phyloP scores from a whole-genome alignment of 2,329 filamentous ascomycete genomes.

The Exophiala alcalophila region DNA sequence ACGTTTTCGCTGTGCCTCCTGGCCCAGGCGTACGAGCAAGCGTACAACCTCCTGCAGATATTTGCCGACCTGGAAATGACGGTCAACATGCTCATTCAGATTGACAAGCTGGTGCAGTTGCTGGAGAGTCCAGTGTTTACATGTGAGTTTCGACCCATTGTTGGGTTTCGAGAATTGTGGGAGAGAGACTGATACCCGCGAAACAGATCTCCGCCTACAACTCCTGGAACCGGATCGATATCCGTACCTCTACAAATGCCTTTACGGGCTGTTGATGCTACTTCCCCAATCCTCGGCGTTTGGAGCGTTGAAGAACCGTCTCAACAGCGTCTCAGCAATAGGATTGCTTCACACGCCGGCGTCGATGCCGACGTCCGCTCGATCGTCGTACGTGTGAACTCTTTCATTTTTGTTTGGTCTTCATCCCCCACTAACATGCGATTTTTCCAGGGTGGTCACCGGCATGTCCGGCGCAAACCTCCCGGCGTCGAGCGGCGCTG shows the following conservation, averaged over 20 bases:
- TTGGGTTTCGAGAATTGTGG: conserved; percentile 24
- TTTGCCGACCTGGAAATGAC: conserved; percentile 99
- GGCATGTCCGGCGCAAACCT: conserved; percentile 19
- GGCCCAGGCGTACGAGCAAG: conserved; percentile 96
- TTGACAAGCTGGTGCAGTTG: conserved; percentile 95
- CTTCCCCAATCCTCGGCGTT: conserved; percentile 98
- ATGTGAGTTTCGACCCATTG: conserved; percentile 57
- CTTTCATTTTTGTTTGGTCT: conserved; percentile 9
- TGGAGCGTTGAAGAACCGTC: conserved; percentile 88
- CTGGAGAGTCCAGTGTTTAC: conserved; percentile 97
- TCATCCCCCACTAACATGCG: background rate
- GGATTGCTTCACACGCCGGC: conserved; percentile 85
- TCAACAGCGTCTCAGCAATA: conserved; percentile 96
- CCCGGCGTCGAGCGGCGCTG: conserved; percentile 5
- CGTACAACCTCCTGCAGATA: conserved; percentile 91
- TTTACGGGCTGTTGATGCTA: conserved; percentile 95
- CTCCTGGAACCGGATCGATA: conserved; percentile 92
- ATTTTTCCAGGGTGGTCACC: conserved; percentile 18
- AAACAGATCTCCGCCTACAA: conserved; percentile 81
- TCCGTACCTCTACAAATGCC: conserved; percentile 93
- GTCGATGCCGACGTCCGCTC: conserved; percentile 31
- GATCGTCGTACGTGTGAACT: conserved; percentile 23
- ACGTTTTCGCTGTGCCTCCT: conserved; percentile 94
- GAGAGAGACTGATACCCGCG: conserved; percentile 1
- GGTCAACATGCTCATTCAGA: conserved; percentile 96